Conservation (phyloP, 129 eudicot species). For the Logfia minima region DNA sequence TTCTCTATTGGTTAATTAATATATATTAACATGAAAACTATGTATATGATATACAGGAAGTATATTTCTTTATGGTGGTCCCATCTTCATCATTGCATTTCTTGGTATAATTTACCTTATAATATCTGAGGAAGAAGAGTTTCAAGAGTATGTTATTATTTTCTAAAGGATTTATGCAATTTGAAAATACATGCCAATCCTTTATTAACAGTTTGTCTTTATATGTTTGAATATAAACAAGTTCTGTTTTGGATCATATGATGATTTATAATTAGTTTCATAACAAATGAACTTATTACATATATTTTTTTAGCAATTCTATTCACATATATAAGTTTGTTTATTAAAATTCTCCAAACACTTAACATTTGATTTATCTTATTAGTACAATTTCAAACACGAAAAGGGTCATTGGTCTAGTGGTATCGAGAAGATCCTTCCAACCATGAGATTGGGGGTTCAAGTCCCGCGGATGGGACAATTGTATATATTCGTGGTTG, state of each 20-base stretch:
- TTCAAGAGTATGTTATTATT: constrained; percentile 47
- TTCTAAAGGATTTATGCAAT: background rate
- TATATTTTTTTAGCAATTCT: background rate
- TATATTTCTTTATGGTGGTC: constrained; percentile 61
- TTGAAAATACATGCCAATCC: background rate
- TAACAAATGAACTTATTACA: background rate
- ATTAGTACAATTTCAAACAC: background rate
- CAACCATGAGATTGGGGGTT: too few species aligned
- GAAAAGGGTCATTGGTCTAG: too few species aligned
- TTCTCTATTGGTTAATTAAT: background rate
- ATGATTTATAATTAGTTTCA: background rate
- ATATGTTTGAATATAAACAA: background rate
- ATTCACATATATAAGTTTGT: background rate
- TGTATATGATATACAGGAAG: constrained; percentile 50
- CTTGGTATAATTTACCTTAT: constrained; percentile 50
- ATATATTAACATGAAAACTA: background rate
- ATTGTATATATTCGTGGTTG: too few species aligned
- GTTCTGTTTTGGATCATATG: background rate
- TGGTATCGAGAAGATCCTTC: too few species aligned
- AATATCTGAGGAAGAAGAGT: constrained; percentile 60
- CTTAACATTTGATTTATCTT: background rate
- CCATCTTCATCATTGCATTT: constrained; percentile 65
- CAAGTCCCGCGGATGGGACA: too few species aligned
- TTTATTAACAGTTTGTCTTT: background rate
- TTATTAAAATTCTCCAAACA: background rate